A percentile compares a stretch with the other conserved stretches of the same genome.
Evolutionary conservation across 176 grass and related monocot species (phyloP).

Genomic region (Ensete glaucum): DNA sequence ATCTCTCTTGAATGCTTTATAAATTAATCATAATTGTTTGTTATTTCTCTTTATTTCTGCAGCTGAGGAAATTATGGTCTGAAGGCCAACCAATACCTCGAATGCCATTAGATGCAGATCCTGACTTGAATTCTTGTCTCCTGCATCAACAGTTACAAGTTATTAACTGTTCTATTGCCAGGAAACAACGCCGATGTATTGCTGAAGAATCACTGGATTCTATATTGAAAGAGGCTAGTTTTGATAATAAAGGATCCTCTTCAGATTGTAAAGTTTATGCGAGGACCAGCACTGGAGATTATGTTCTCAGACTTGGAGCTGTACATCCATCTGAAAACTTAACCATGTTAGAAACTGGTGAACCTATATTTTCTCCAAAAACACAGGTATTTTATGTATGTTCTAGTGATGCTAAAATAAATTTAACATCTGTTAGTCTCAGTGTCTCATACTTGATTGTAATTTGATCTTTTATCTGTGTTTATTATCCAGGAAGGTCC

Average conservation of each 20-base stretch:
- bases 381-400: slow-evolving; percentile 54
- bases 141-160: slow-evolving; percentile 97
- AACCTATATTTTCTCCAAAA: slow-evolving; percentile 68
- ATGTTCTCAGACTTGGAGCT: slow-evolving; percentile 72
- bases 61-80: slow-evolving; percentile 88
- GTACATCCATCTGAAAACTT: slow-evolving; percentile 46
- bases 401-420: not conserved
- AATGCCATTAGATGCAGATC: slow-evolving; percentile 61
- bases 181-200: slow-evolving; percentile 60
- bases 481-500: slow-evolving; percentile 72
- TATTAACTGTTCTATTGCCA: slow-evolving; percentile 94
- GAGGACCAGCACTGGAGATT: slow-evolving; percentile 49
- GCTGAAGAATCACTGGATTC: slow-evolving; percentile 58
- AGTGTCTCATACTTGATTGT: not conserved
- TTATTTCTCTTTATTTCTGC: slow-evolving; percentile 33
- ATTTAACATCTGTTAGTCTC: not conserved
- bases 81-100: slow-evolving; percentile 68
- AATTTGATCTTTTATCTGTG: slow-evolving; percentile 1
- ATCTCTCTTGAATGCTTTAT: not conserved
- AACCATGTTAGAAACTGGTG: slow-evolving; percentile 81
- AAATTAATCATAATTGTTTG: not conserved
- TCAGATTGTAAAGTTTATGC: slow-evolving; percentile 39
- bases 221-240: slow-evolving; percentile 33
- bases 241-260: slow-evolving; percentile 24
- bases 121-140: slow-evolving; percentile 85